phyloP scores from a whole-genome alignment of 139 green algal species.

The Coccomyxa sp. region DNA sequence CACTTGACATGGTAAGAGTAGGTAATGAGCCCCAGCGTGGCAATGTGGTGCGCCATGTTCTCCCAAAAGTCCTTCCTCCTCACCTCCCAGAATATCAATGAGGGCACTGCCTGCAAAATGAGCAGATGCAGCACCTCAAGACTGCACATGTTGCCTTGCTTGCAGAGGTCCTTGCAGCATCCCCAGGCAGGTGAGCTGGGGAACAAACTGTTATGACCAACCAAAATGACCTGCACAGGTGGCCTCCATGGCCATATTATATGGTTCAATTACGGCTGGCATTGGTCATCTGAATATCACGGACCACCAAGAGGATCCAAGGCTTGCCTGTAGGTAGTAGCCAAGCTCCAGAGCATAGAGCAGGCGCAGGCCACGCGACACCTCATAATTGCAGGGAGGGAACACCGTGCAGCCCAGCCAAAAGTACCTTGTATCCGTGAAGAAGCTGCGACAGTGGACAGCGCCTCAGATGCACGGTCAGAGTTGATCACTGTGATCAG shows the following conservation, averaged over 20 bases:
- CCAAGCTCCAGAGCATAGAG: conserved; percentile 78
- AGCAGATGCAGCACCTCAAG: background rate
- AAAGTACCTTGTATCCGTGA: conserved; percentile 14
- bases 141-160: background rate
- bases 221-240: no score
- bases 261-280: no score
- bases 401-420: conserved; percentile 27
- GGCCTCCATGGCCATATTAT: no score
- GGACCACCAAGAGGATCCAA: no score
- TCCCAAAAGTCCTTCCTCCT: conserved; percentile 79
- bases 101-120: conserved; percentile 34
- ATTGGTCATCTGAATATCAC: no score
- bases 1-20: conserved; percentile 60
- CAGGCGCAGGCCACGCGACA: conserved; percentile 43
- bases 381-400: conserved; percentile 22
- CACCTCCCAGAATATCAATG: conserved; percentile 56
- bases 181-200: no score
- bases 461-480: no score
- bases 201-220: no score
- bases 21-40: conserved; percentile 68
- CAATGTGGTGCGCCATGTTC: conserved; percentile 75
- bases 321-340: conserved; percentile 59
- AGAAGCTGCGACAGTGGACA: conserved; percentile 13
- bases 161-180: no score
- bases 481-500: background rate